Percentiles rank a stretch among this genome's conserved stretches.
Evolutionary conservation across 225 moss, liverwort and hornwort species (phyloP).

Genomic region (Ulota crispa): DNA sequence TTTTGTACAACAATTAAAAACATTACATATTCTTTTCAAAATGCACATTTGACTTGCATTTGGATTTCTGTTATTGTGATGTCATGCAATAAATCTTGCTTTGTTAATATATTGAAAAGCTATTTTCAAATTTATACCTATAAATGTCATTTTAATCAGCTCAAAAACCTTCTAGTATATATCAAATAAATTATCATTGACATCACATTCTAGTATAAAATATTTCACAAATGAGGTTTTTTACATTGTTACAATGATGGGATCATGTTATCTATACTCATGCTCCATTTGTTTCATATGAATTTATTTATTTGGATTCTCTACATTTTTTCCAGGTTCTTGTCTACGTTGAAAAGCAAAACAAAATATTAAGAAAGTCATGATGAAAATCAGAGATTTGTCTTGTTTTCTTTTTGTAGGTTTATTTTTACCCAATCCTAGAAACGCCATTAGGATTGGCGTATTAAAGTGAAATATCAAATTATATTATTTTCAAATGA

Average conservation of each 20-base stretch:
- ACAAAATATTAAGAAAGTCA: slow-evolving; percentile 34
- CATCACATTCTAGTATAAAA: neutral
- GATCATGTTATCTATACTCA: rapidly evolving
- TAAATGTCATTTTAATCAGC: neutral
- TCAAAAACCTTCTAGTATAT: neutral
- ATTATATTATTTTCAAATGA: rapidly evolving
- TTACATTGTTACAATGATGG: too few species aligned
- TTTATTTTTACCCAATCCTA: neutral
- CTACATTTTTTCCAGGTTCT: neutral
- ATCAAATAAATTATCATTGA: neutral
- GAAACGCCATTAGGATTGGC: neutral
- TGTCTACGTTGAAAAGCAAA: slow-evolving; percentile 27
- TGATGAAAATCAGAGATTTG: slow-evolving; percentile 35
- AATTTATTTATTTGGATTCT: slow-evolving; percentile 6
- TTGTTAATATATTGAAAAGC: neutral
- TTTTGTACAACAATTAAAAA: too few species aligned
- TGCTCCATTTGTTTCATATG: neutral
- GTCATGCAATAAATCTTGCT: neutral
- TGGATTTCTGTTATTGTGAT: neutral
- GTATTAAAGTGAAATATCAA: too few species aligned
- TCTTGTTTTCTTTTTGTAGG: slow-evolving; percentile 17
- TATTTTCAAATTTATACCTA: neutral
- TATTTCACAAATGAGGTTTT: neutral
- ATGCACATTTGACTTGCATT: too few species aligned
- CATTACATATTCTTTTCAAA: too few species aligned